Conservation (phyloP, 805 yeast genomes). For the Jamesozyma jinghongensis region DNA sequence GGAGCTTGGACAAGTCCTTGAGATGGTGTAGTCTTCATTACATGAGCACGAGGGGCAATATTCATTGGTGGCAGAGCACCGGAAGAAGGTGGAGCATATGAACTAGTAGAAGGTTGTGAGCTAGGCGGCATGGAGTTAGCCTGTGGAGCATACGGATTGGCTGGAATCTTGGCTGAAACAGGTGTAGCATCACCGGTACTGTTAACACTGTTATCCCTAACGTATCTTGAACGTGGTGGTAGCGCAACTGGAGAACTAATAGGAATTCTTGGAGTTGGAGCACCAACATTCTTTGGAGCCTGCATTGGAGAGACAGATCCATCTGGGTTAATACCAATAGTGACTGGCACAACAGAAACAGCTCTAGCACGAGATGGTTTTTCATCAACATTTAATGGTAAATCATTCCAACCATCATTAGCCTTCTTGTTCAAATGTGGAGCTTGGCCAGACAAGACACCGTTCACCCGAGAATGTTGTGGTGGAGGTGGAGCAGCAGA, state of each 20-base stretch:
- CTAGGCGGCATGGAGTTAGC: neutral
- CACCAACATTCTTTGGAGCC: conserved; percentile 2
- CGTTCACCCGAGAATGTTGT: conserved; percentile 16
- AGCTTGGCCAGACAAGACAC: conserved; percentile 28
- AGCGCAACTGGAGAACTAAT: conserved; percentile 15
- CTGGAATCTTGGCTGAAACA: neutral
- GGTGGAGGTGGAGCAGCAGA: conserved; percentile 26
- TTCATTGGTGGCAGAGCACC: conserved; percentile 21
- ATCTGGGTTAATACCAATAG: conserved; percentile 5
- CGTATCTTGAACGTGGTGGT: conserved; percentile 10
- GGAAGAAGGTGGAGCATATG: conserved; percentile 15
- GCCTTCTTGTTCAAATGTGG: conserved; percentile 31
- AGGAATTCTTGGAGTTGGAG: conserved; percentile 23
- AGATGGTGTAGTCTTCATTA: conserved; percentile 2
- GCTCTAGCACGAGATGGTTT: conserved; percentile 29
- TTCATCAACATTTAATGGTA: conserved; percentile 27
- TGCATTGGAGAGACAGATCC: conserved; percentile 1
- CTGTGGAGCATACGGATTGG: conserved; percentile 5
- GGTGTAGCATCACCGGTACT: conserved; percentile 18
- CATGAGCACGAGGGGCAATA: conserved; percentile 28
- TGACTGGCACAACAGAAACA: conserved; percentile 31
- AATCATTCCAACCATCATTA: conserved; percentile 32
- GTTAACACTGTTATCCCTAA: neutral
- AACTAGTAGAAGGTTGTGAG: neutral
- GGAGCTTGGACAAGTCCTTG: conserved; percentile 21